Base-by-base conservation (phyloP, 1,284 basidiomycete species). In the Trametes pubescens region DNA sequence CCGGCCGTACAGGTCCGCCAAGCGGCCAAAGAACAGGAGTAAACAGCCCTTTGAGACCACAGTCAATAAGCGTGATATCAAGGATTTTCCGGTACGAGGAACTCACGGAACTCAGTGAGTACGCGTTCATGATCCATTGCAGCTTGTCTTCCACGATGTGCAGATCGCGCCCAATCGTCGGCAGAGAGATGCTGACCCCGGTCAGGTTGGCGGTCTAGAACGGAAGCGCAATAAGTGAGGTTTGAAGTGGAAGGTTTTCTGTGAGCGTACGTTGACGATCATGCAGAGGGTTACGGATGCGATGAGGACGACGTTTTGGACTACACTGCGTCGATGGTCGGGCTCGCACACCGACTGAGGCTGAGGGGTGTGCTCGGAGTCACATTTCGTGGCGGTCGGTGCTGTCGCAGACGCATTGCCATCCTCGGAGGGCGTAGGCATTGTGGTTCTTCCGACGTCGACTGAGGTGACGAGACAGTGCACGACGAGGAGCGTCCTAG, bases 1-100 rank as follows among this genome's bases (percentile, higher is more conserved):
- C 43, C 86, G 77, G 0, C 88, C 87, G 65, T 84, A 83, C 0
- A 88, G 77, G 72, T 90, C 88, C 0, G 88, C 87, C 4, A 89
- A 68, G n/a, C 86, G 76, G 0, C 88, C 88, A n/a, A 82, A 78
- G 11, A 88, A 77, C 6, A 89, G 76, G 2, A 90, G 79, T 49
- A 88, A 79, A 63, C 88, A 89, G 26, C 87, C 88, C 79, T 84
- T 8, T 9, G 21, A 18, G n/a, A 21, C 24, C 6, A 2, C 13
- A 4, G 47, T 16, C 26, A 26, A 26, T 4, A 14, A 38, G 4
- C 37, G 14, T 14, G 37, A 38, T 14, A 14, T 14, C n/a, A 8
- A 9, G 8, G 37, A 38, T 4, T 9, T 4, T 16, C 3, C 26
- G 32, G 29, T 16, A 18, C 26, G 29, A n/a, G 10, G 10, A 18